phyloP scores from a whole-genome alignment of 495 filamentous ascomycete species.

The Neurospora pannonica region DNA sequence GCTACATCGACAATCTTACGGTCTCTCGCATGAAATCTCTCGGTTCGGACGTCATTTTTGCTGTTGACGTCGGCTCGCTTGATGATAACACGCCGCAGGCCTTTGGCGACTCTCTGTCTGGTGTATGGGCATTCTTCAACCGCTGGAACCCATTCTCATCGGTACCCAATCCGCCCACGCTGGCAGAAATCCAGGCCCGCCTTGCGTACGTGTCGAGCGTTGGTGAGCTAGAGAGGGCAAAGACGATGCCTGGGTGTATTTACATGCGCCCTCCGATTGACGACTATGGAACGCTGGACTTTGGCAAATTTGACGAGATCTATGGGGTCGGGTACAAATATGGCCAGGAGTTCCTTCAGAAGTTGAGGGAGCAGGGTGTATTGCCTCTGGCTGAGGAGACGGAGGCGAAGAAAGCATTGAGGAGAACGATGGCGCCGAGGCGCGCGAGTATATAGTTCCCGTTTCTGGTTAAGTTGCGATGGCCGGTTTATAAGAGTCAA shows the following conservation, averaged over 20 bases:
- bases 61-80: conserved; percentile 83
- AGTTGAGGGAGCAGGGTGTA: conserved; percentile 65
- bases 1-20: conserved; percentile 94
- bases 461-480: not conserved
- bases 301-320: conserved; percentile 96
- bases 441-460: conserved; percentile 69
- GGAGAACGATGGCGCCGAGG: conserved; percentile 88
- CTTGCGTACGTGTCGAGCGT: conserved; percentile 90
- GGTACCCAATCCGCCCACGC: conserved; percentile 81
- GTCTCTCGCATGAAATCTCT: conserved; percentile 95
- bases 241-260: conserved; percentile 73
- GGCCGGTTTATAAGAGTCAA: not conserved
- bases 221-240: conserved; percentile 88
- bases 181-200: conserved; percentile 90
- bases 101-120: conserved; percentile 91
- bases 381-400: conserved; percentile 60
- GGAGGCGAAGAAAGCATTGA: conserved; percentile 78
- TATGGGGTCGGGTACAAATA: conserved; percentile 80
- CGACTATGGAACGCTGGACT: conserved; percentile 86
- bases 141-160: conserved; percentile 93
- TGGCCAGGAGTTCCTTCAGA: conserved; percentile 66
- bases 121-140: conserved; percentile 87
- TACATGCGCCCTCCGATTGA: conserved; percentile 97
- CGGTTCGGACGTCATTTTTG: conserved; percentile 88
- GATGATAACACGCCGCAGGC: conserved; percentile 84